A percentile compares a stretch with the other conserved stretches of the same genome.
These are phyloP conservation scores for Naganishia onofrii DNA, from an alignment of 768 basidiomycete genomes.

Conservation along the genomic window DNA sequence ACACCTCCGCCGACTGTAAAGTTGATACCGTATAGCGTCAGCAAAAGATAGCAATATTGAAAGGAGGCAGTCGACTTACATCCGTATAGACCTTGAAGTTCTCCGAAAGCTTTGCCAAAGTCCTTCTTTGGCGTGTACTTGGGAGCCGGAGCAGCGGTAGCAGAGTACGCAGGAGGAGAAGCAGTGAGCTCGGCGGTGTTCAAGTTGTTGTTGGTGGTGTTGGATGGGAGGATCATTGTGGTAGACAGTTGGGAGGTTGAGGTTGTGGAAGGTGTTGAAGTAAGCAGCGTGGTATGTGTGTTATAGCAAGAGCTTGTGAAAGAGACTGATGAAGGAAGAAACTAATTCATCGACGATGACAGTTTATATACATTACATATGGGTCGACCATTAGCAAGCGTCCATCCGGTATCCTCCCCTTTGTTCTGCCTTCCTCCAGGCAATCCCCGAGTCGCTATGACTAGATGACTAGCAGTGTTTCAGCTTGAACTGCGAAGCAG, in stretches of 20 bases:
- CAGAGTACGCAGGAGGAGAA: conserved; percentile 14
- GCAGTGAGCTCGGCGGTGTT: background rate
- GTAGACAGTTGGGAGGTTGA: background rate
- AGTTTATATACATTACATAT: background rate
- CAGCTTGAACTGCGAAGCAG: background rate
- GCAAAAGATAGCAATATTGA: background rate
- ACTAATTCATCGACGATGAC: background rate
- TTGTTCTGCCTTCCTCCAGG: background rate
- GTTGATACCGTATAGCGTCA: background rate
- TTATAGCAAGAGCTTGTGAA: background rate
- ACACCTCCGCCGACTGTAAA: conserved; percentile 7
- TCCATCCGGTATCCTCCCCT: background rate
- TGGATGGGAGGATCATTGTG: conserved; percentile 1
- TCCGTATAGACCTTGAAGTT: conserved; percentile 18
- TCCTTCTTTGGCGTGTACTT: conserved; percentile 23
- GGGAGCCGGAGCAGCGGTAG: background rate
- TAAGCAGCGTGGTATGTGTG: background rate
- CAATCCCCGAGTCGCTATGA: background rate
- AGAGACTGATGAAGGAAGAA: background rate
- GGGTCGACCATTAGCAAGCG: background rate
- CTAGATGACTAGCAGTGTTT: background rate
- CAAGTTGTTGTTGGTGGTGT: background rate
- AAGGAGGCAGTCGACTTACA: background rate
- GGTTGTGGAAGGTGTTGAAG: background rate
- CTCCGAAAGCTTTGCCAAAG: conserved; percentile 9